Percentiles rank a stretch among this genome's conserved stretches.
These are phyloP conservation scores for Aspergillus heteromorphus DNA, from an alignment of 495 filamentous ascomycete species.

Conservation along the genomic window DNA sequence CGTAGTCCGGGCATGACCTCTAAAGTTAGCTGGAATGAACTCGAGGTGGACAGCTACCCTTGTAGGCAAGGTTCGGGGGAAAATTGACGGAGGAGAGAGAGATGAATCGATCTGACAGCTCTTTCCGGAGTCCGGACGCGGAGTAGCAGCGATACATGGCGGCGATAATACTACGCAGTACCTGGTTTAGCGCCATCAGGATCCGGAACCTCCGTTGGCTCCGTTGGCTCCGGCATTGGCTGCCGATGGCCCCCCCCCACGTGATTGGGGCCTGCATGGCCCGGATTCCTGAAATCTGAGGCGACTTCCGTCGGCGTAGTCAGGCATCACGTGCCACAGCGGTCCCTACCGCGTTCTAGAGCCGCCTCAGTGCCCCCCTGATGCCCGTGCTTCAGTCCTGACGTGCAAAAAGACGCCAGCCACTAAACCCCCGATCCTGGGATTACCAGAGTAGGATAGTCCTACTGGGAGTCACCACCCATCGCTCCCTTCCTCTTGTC, in stretches of 20 bases:
- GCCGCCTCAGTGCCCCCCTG: constrained; percentile 14
- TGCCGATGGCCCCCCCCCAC: background rate
- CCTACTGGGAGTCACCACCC: constrained; percentile 8
- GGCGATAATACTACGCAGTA: background rate
- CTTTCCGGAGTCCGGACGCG: too few species aligned
- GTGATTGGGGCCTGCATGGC: background rate
- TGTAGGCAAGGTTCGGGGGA: background rate
- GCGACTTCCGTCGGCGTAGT: background rate
- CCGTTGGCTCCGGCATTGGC: background rate
- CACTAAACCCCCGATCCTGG: constrained; percentile 2
- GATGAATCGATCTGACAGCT: background rate
- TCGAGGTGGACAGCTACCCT: background rate
- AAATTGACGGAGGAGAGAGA: background rate
- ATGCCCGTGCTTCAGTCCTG: constrained; percentile 14
- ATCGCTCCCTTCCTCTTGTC: background rate
- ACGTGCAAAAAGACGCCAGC: constrained; percentile 7
- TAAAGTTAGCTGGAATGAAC: background rate
- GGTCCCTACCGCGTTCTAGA: constrained; percentile 22
- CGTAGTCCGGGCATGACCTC: background rate
- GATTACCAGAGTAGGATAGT: constrained; percentile 7
- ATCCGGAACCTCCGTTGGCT: too few species aligned
- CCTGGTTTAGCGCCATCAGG: too few species aligned
- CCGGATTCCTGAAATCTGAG: background rate
- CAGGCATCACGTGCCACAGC: constrained; percentile 10
- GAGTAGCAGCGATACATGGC: too few species aligned